Conservation (phyloP, 768 basidiomycete genomes). For the Leucosporidium yakuticum region DNA sequence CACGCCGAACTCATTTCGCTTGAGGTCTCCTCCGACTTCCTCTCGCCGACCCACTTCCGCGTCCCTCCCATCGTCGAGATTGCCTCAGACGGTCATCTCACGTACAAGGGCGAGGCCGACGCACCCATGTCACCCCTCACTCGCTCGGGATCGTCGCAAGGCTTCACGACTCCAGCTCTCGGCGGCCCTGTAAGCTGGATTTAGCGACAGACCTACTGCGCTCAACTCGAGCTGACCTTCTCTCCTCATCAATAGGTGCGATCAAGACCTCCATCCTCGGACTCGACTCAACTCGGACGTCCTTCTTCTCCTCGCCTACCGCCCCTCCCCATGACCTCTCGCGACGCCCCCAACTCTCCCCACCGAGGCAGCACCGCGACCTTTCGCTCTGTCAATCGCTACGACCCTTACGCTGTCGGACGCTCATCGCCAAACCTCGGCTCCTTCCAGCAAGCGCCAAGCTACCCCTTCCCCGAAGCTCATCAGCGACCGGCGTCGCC, state of each 20-base stretch:
- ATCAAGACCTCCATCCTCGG: conserved; percentile 2
- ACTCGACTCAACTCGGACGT: conserved; percentile 6
- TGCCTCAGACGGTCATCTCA: conserved; percentile 70
- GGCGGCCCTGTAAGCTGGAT: neutral
- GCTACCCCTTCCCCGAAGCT: conserved; percentile 15
- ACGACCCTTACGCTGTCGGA: conserved; percentile 22
- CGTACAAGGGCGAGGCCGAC: conserved; percentile 51
- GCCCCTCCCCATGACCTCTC: neutral
- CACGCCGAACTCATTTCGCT: conserved; percentile 78
- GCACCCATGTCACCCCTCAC: conserved; percentile 21
- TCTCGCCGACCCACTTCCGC: conserved; percentile 85
- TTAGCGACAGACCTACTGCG: too few species aligned
- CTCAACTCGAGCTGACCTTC: too few species aligned
- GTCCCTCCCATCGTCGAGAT: conserved; percentile 82
- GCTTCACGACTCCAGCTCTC: conserved; percentile 13
- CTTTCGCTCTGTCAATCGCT: conserved; percentile 18
- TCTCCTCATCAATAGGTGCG: neutral
- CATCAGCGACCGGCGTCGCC: conserved; percentile 5
- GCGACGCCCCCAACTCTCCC: conserved; percentile 14
- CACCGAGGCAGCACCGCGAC: conserved; percentile 9
- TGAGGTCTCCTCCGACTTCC: conserved; percentile 72
- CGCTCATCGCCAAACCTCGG: conserved; percentile 17
- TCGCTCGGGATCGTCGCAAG: conserved; percentile 16
- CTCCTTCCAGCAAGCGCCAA: neutral
- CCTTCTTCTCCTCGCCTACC: neutral